Conservation (phyloP, 768 basidiomycete genomes). For the Psilocybe cubensis region DNA sequence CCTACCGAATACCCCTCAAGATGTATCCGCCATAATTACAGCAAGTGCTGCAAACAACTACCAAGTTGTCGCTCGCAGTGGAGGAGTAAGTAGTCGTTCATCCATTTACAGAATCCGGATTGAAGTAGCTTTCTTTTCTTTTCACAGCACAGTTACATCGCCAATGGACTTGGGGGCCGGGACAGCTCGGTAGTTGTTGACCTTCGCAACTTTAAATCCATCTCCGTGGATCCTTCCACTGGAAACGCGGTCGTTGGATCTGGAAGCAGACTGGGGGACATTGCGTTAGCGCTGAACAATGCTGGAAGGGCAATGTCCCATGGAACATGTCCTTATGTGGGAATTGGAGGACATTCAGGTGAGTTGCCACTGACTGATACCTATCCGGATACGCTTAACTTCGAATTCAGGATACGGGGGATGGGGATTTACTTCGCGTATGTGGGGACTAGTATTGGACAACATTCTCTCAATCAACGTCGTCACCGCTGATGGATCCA, state of each 20-base stretch:
- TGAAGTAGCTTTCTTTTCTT: background rate
- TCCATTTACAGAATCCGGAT: background rate
- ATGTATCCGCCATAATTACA: conserved; percentile 28
- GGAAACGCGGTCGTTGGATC: conserved; percentile 35
- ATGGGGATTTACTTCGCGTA: conserved; percentile 21
- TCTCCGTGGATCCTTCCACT: conserved; percentile 30
- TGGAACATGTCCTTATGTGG: conserved; percentile 46
- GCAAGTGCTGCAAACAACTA: conserved; percentile 26
- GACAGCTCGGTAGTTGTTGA: conserved; percentile 44
- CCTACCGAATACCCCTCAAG: conserved; percentile 25
- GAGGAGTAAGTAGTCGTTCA: conserved; percentile 26
- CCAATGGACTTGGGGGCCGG: conserved; percentile 42
- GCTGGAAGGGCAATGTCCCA: conserved; percentile 40
- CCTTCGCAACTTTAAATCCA: conserved; percentile 34
- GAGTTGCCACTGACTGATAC: background rate
- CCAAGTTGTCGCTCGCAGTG: conserved; percentile 40
- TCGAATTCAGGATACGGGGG: conserved; percentile 19
- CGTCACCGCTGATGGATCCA: conserved; percentile 27
- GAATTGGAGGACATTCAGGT: conserved; percentile 46
- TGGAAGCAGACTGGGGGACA: conserved; percentile 40
- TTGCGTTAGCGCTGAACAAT: conserved; percentile 36
- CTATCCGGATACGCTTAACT: background rate
- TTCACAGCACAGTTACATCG: conserved; percentile 40
- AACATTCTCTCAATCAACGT: conserved; percentile 22
- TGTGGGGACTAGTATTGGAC: conserved; percentile 28